Base-by-base conservation (phyloP, 2,329 filamentous ascomycete genomes). In the Lithohypha guttulata region DNA sequence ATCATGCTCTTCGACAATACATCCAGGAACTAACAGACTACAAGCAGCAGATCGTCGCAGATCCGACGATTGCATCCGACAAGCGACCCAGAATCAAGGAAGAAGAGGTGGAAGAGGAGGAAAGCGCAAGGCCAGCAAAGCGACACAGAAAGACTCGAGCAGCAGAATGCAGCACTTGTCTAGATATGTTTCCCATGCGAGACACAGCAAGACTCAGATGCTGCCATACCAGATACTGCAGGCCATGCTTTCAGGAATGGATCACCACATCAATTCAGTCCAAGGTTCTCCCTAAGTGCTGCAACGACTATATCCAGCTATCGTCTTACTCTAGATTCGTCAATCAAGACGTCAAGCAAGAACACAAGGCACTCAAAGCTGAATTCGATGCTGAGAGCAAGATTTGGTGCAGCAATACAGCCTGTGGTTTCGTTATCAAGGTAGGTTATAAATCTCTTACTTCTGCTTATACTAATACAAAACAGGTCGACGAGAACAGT, bases 321-420 rank as follows among this genome's bases (percentile, higher is more conserved):
- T 19, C 20, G 21, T 11, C 28, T 11, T 37, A 19, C 34, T 7
- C 15, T 6, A 13, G 15, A 11, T 29, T 30, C n/a, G n/a, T 28
- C 23, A 27, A 6, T n/a, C 11, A 8, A 3, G 34, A 21, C 6
- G 15, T 29, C 14, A 37, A 20, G 13, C 11, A 19, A 9, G 20
- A 29, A 15, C 20, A 20, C 26, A 13, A 27, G 8, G 13, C 7
- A 10, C n/a, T 36, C n/a, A 29, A 6, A 14, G 14, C n/a, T 5
- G 34, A 37, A 18, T 11, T 37, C 9, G 14, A 37, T 26, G 33
- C 33, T 17, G 34, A 19, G 14, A 10, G 18, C n/a, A 37, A 37
- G 26, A 5, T 29, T n/a, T 37, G 18, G n/a, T 37, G 34, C 25
- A 20, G 23, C 21, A 20, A 37, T 14, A 23, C 23, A 14, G 26